These are phyloP conservation scores for Umbelopsis sp. DNA, from an alignment of 371 early-diverging fungal genomes.

Conservation along the genomic window DNA sequence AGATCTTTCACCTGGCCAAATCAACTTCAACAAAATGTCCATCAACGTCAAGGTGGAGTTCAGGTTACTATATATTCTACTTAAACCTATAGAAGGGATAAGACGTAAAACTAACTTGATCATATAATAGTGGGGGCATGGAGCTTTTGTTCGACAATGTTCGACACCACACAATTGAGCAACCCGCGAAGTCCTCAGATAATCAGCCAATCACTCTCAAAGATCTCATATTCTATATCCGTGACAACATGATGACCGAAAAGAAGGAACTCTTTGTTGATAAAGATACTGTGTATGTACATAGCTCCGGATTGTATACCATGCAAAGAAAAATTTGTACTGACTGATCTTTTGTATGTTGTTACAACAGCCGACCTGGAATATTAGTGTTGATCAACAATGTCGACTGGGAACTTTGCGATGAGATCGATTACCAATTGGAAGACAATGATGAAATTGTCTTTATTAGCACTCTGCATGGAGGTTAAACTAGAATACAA, in stretches of 20 bases:
- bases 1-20: neutral
- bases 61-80: constrained; percentile 4
- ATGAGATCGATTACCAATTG: constrained; percentile 82
- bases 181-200: constrained; percentile 52
- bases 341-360: constrained; percentile 9
- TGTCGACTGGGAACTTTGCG: constrained; percentile 96
- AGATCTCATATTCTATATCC: constrained; percentile 77
- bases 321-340: no score
- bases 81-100: no score
- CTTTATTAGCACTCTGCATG: constrained; percentile 96
- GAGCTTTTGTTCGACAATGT: constrained; percentile 88
- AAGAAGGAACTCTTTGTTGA: constrained; percentile 86
- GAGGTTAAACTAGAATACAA: constrained; percentile 62
- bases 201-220: constrained; percentile 59
- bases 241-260: constrained; percentile 74
- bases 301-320: neutral
- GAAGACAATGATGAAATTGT: constrained; percentile 80
- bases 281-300: constrained; percentile 80
- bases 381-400: constrained; percentile 95
- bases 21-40: constrained; percentile 3
- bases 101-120: no score
- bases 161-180: constrained; percentile 54
- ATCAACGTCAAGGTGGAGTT: constrained; percentile 23
- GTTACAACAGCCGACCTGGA: constrained; percentile 80
- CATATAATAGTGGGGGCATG: constrained; percentile 80